Base-by-base conservation (phyloP, 164 flowering plant species). In the Stephania cephalantha region DNA sequence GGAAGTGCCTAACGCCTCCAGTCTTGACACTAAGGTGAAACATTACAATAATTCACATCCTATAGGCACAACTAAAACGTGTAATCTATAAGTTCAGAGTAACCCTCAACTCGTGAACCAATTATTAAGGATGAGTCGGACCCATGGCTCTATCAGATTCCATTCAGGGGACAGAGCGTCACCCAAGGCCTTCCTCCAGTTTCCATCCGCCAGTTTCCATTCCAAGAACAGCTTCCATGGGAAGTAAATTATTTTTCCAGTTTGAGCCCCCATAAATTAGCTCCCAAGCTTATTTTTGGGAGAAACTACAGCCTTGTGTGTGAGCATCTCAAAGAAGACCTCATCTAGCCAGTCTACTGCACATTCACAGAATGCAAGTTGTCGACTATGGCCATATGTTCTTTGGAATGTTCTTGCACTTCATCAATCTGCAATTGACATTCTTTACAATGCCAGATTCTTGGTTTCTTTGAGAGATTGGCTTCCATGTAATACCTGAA, bases 401-500 rank as follows among this genome's bases (percentile, higher is more conserved):
- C 63, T 20, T 25, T 52, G 73, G 29, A 11, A 13, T 71, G 45
- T 42, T 71, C 30, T 10, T 20, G 1, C 42, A 52, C 64, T 50
- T 17, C 25, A 8, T 18, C 64, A 71, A 50, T 30, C 17, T 72
- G 46, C 20, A 11, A 18, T 17, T 12, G 74, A 42, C 74, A 73
- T 73, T 68, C 17, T 73, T 73, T 68, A 75, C 77, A 75, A 55
- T 17, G 9, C 77, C 77, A 75, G 2, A 10, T 12, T 12, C 44
- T 20, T 42, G 68, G 73, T 44, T 58, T 11, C 18, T 20, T 30
- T 4, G 7, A 0, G 45, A 55, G 72, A 2, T 20, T 5, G 53
- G 30, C 15, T 22, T 7, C 42, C 73, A 70, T 75, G 68, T 73
- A 75, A 75, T 75, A 75, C 13, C 77, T 75, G 77, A 31, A 73